These are phyloP conservation scores for Alternaria rosae DNA, from an alignment of 2,329 filamentous ascomycete species.

Conservation along the genomic window DNA sequence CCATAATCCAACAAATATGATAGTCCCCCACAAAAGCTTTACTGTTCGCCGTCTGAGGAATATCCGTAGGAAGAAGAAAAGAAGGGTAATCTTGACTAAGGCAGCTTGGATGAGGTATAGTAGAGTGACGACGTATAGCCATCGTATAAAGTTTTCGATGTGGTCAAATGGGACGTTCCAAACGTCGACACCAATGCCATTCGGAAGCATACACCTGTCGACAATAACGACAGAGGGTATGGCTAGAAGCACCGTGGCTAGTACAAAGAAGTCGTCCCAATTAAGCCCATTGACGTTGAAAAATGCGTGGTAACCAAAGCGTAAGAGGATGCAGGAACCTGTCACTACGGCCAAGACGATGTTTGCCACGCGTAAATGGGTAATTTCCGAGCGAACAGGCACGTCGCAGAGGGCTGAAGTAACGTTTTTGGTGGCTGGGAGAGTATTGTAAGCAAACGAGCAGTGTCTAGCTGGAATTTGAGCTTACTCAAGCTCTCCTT, in stretches of 20 bases:
- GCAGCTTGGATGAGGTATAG: constrained; percentile 38
- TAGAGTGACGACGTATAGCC: constrained; percentile 37
- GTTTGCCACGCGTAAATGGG: constrained; percentile 36
- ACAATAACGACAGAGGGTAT: constrained; percentile 12
- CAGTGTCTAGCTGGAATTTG: neutral
- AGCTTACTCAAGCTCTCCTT: neutral
- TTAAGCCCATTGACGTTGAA: constrained; percentile 21
- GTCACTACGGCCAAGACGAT: constrained; percentile 43
- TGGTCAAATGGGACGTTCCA: constrained; percentile 55
- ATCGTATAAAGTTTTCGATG: constrained; percentile 52
- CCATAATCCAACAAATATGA: constrained; percentile 27
- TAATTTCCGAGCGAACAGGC: constrained; percentile 44
- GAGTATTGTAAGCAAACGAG: neutral
- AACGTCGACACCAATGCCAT: constrained; percentile 58
- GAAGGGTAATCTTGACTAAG: constrained; percentile 32
- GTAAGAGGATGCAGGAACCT: constrained; percentile 38
- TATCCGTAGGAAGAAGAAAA: constrained; percentile 37
- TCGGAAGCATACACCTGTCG: constrained; percentile 13
- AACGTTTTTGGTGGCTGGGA: constrained; percentile 49
- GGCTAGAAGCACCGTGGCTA: constrained; percentile 46
- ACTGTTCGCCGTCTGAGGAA: constrained; percentile 25
- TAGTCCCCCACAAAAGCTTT: constrained; percentile 17
- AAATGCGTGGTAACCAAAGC: constrained; percentile 44
- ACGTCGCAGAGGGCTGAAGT: constrained; percentile 46
- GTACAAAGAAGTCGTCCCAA: constrained; percentile 7